Conservation (phyloP, 2,329 filamentous ascomycete genomes). For the Immersiporthe knoxdaviesiana region DNA sequence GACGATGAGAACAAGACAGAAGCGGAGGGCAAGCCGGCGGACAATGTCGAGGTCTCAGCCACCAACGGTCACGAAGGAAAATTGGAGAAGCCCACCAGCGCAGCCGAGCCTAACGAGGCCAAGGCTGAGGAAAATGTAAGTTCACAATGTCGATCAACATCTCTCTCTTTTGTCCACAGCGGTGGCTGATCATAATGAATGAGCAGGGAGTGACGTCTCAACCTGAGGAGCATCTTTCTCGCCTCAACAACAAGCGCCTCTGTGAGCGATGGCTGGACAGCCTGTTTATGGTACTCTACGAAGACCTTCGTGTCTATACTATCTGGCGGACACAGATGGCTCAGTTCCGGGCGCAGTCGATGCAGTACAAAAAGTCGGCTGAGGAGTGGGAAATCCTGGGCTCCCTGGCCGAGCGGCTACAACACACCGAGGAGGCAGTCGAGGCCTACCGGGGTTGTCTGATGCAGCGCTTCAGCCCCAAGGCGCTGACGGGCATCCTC, state of each 20-base stretch:
- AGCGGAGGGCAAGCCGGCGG: slow-evolving; percentile 31
- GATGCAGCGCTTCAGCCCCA: slow-evolving; percentile 86
- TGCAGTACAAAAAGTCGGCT: slow-evolving; percentile 94
- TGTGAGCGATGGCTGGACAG: slow-evolving; percentile 99
- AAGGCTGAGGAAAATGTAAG: slow-evolving; percentile 77
- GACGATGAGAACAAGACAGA: slow-evolving; percentile 37
- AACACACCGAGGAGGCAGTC: slow-evolving; percentile 87
- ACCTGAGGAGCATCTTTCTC: slow-evolving; percentile 75
- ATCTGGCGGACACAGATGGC: slow-evolving; percentile 99
- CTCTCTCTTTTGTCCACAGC: slow-evolving; percentile 33
- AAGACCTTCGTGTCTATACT: slow-evolving; percentile 96
- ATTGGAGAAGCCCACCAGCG: slow-evolving; percentile 79
- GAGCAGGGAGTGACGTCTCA: slow-evolving; percentile 55
- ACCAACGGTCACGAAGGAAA: slow-evolving; percentile 44
- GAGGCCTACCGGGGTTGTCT: slow-evolving; percentile 93
- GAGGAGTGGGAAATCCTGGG: slow-evolving; percentile 99
- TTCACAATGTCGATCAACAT: slow-evolving; percentile 19
- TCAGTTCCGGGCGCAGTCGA: slow-evolving; percentile 88
- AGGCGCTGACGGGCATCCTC: slow-evolving; percentile 84
- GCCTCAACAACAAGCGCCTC: slow-evolving; percentile 94
- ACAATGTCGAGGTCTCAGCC: slow-evolving; percentile 35
- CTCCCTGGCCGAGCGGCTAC: slow-evolving; percentile 86
- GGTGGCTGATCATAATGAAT: slow-evolving; percentile 32
- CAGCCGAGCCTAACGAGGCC: slow-evolving; percentile 74
- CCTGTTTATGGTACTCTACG: slow-evolving; percentile 98